Evolutionary conservation across 2,329 filamentous ascomycete genomes (phyloP), one percentile per base, ranked within the genome.

Genomic region (Trichoderma sp.): DNA sequence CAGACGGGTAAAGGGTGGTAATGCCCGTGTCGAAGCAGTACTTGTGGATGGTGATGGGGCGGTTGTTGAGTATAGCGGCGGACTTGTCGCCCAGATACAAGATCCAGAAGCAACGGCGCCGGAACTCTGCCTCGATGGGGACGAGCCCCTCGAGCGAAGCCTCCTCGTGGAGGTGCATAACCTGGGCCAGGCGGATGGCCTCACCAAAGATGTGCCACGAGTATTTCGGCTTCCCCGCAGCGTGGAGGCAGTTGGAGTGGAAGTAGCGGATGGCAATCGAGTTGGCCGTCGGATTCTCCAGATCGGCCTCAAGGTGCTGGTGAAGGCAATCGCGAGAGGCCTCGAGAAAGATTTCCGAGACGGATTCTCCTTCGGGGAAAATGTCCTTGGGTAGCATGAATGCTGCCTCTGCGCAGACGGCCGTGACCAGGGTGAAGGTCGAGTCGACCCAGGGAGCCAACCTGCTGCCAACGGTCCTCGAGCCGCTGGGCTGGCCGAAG

Each of bases 201-300:
- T 82, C 80, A 1, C 81, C 80, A 69, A 83, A 80, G 1, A 82
- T 80, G 57, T 82, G 79, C 80, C 81, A 82, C 5, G 81, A 82
- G 22, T 80, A 77, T 29, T 79, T 77, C 4, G 80, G 79, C 48
- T 80, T 81, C 0, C 80, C 81, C 0, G 78, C 74, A 1, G 80
- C 80, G 56, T 83, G 81, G 2, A 83, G 71, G 50, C 80, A 81
- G 64, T 81, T 82, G 15, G 81, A 82, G 60, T 83, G 81, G 27
- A 82, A 80, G 61, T 82, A 81, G 4, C 81, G 78, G 19, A 82
- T 80, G 2, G 77, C 75, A 29, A 83, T 76, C 4, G 81, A 83
- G 56, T 78, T 80, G 1, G 80, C 79, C 59, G 76, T 79, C 0
- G 81, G 81, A 12, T 73, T 76, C 56, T 82, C 80, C 0, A 83